These are phyloP conservation scores for Fusarium cyanostomum DNA, from an alignment of 2,329 filamentous ascomycete genomes.

Conservation along the genomic window DNA sequence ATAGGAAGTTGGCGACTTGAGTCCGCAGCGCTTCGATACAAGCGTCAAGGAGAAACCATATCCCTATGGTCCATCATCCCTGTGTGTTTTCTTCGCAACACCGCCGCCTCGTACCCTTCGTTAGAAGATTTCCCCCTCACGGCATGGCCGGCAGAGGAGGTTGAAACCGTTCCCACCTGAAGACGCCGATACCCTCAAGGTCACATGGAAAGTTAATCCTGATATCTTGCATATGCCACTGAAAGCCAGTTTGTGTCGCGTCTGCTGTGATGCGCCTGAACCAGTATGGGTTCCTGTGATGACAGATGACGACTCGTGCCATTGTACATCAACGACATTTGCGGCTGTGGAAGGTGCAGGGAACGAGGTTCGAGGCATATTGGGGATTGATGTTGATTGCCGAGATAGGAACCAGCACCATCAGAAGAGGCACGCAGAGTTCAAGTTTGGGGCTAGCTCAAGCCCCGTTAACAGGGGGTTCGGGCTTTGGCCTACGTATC, in stretches of 20 bases:
- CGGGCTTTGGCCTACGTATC: constrained; percentile 20
- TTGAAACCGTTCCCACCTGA: background rate
- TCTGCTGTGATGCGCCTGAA: background rate
- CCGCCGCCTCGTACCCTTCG: background rate
- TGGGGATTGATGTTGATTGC: constrained; percentile 2
- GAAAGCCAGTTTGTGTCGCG: background rate
- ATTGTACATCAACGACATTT: background rate
- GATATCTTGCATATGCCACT: background rate
- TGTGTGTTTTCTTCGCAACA: background rate
- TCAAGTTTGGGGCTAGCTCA: constrained; percentile 21
- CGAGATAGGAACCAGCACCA: constrained; percentile 2
- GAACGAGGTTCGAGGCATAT: constrained; percentile 15
- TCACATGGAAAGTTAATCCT: background rate
- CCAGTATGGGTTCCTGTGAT: constrained; percentile 6
- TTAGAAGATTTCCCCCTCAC: constrained; percentile 8
- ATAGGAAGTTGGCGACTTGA: background rate
- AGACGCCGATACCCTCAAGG: background rate
- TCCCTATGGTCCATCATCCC: background rate
- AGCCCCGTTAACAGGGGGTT: constrained; percentile 24
- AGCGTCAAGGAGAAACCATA: background rate
- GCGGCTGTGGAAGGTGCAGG: background rate
- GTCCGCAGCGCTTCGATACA: background rate
- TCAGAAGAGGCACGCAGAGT: constrained; percentile 7
- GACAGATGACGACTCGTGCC: constrained; percentile 8
- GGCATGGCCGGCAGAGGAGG: constrained; percentile 11